phyloP scores from a whole-genome alignment of 2,329 filamentous ascomycete species.

The Blastomyces gilchristii region DNA sequence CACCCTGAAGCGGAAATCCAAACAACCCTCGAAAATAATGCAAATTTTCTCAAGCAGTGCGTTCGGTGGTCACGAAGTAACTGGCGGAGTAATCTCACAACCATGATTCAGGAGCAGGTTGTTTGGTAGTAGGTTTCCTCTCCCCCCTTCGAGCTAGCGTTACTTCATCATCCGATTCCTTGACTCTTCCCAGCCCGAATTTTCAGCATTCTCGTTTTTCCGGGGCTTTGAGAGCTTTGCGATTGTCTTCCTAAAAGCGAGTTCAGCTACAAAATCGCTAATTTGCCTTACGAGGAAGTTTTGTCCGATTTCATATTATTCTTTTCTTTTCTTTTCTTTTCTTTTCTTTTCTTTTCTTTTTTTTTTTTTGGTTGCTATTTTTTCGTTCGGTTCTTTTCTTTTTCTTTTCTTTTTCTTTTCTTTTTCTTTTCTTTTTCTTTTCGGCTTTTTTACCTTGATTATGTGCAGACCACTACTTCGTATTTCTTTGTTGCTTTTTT shows the following conservation, averaged over 20 bases:
- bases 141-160: not conserved
- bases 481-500: constrained; percentile 1
- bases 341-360: constrained; percentile 1
- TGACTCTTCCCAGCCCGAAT: constrained; percentile 15
- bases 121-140: constrained; percentile 67
- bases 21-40: constrained; percentile 82
- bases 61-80: constrained; percentile 93
- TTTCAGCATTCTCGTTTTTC: not conserved
- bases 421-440: not conserved
- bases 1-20: constrained; percentile 82
- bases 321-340: not conserved
- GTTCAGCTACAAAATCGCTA: not conserved
- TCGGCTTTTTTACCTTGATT: not conserved
- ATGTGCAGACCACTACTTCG: not conserved
- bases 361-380: not conserved
- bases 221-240: not conserved
- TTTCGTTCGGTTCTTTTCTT: not conserved
- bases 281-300: not conserved
- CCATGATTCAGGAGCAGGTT: constrained; percentile 69
- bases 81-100: constrained; percentile 94
- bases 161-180: constrained; percentile 3
- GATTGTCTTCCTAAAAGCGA: not conserved
- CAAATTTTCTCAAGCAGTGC: constrained; percentile 86
- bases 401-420: not conserved
- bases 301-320: constrained; percentile 7